These are phyloP conservation scores for Solanum etuberosum DNA, from an alignment of 257 asterid species.

Conservation along the genomic window DNA sequence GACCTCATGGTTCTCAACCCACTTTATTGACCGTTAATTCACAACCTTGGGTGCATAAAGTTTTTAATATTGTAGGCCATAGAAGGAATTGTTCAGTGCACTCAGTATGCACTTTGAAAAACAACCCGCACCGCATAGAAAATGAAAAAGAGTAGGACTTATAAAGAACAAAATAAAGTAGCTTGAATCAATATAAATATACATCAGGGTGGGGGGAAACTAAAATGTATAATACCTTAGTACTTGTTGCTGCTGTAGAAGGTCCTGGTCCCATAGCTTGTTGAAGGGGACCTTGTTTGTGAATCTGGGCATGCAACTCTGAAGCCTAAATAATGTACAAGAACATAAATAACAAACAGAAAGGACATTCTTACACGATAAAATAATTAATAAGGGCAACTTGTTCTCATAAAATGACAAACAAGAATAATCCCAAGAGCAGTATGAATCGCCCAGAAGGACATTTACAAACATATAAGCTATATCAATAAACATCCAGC, in stretches of 20 bases:
- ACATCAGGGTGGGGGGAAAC: background rate
- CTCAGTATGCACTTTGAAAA: background rate
- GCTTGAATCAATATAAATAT: background rate
- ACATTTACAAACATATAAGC: background rate
- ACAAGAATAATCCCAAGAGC: background rate
- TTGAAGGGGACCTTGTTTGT: conserved; percentile 63
- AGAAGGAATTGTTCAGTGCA: background rate
- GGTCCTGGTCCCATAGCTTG: conserved; percentile 74
- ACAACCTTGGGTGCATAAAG: background rate
- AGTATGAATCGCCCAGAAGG: background rate
- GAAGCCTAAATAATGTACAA: conserved; percentile 47
- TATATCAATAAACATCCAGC: background rate
- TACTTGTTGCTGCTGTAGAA: conserved; percentile 48
- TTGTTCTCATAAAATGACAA: background rate
- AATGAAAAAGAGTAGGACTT: background rate
- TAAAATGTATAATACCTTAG: conserved; percentile 47
- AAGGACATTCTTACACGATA: background rate
- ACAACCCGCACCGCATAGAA: background rate
- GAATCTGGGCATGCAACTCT: conserved; percentile 74
- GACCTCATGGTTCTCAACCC: background rate
- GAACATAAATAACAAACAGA: background rate
- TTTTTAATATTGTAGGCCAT: background rate
- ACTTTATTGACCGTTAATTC: background rate
- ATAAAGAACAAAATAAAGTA: background rate
- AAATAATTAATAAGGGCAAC: background rate